Conservation (phyloP, 2,329 filamentous ascomycete genomes). For the Penicillium thymicola region DNA sequence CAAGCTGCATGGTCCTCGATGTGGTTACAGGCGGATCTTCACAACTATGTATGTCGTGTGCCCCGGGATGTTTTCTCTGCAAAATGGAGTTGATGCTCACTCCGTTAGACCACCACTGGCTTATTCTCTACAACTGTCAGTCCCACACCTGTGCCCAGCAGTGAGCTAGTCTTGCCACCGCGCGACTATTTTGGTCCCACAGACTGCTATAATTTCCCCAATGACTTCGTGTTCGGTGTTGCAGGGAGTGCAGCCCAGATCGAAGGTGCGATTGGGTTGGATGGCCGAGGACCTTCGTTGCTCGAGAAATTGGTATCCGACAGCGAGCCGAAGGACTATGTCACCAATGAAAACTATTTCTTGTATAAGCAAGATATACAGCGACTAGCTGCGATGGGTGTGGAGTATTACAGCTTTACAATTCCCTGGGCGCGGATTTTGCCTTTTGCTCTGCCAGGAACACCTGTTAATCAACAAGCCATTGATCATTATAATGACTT, state of each 20-base stretch:
- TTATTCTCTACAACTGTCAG: conserved; percentile 53
- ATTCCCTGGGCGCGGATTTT: conserved; percentile 51
- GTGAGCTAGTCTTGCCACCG: conserved; percentile 56
- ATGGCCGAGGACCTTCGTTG: conserved; percentile 40
- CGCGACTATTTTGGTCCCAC: conserved; percentile 48
- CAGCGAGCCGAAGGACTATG: conserved; percentile 43
- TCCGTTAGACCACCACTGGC: conserved; percentile 27
- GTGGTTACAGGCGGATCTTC: conserved; percentile 30
- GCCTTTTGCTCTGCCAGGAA: conserved; percentile 45
- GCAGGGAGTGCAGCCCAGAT: conserved; percentile 45
- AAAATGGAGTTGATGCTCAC: background rate
- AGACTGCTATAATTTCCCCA: conserved; percentile 34
- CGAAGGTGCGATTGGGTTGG: conserved; percentile 43
- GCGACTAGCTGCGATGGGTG: conserved; percentile 39
- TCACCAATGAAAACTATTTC: conserved; percentile 51
- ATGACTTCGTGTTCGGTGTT: conserved; percentile 45
- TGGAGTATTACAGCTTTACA: conserved; percentile 44
- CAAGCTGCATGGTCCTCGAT: conserved; percentile 38
- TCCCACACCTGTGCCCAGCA: conserved; percentile 54
- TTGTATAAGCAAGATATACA: conserved; percentile 49
- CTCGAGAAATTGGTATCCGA: conserved; percentile 38
- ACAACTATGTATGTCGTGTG: conserved; percentile 27
- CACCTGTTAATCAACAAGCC: conserved; percentile 47
- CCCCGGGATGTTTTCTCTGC: background rate
- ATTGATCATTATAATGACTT: conserved; percentile 50